Evolutionary conservation across 139 green algal species (phyloP).

Genomic region (Auxenochlorella protothecoides): DNA sequence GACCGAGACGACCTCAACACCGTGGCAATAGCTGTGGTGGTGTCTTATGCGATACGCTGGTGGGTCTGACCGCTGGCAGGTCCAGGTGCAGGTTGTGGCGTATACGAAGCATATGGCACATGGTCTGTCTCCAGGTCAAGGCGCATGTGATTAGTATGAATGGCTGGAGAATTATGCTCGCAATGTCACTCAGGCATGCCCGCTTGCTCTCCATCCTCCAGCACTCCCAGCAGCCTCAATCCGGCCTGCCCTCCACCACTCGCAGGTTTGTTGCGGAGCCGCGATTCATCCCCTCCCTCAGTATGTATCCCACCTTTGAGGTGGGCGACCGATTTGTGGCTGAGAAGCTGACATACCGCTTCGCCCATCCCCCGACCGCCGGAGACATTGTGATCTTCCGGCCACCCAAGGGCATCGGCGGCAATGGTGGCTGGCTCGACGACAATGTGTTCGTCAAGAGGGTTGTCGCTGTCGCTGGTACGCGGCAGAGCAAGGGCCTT

Average conservation of each 20-base stretch:
- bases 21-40: constrained; percentile 64
- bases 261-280: constrained; percentile 87
- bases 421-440: constrained; percentile 31
- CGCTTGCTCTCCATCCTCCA: background rate
- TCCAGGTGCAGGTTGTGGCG: background rate
- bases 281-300: constrained; percentile 94
- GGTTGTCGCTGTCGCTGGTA: constrained; percentile 80
- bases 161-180: background rate
- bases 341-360: constrained; percentile 94
- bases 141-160: background rate
- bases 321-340: constrained; percentile 91
- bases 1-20: constrained; percentile 82
- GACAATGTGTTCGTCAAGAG: constrained; percentile 97
- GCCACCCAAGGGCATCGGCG: constrained; percentile 34
- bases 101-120: background rate
- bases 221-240: background rate
- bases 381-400: constrained; percentile 97
- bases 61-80: constrained; percentile 3
- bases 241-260: background rate
- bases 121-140: background rate
- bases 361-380: constrained; percentile 40
- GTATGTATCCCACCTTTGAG: constrained; percentile 96
- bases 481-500: background rate
- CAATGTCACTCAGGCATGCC: background rate
- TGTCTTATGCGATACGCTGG: constrained; percentile 79